Conservation (phyloP, 2,329 filamentous ascomycete species). For the Fusarium illudens region DNA sequence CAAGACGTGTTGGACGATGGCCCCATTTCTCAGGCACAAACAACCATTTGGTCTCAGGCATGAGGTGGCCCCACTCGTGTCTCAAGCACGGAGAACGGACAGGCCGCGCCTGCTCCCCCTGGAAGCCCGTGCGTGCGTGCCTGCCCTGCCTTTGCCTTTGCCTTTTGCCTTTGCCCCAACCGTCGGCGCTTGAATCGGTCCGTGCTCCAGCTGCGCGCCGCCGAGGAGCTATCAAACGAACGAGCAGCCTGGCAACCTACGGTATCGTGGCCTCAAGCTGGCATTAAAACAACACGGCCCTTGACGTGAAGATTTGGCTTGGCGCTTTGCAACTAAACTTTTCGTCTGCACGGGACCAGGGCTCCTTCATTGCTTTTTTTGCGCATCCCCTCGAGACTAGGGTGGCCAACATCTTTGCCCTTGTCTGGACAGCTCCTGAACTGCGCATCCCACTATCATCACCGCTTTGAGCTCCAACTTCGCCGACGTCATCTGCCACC, state of each 20-base stretch:
- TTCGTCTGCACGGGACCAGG: background rate
- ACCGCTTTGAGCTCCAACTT: constrained; percentile 16
- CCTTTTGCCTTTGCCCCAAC: constrained; percentile 24
- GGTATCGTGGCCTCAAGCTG: constrained; percentile 42
- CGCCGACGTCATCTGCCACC: constrained; percentile 40
- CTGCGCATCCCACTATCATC: constrained; percentile 39
- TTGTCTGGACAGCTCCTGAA: constrained; percentile 19
- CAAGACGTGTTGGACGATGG: constrained; percentile 34
- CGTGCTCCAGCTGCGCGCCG: constrained; percentile 38
- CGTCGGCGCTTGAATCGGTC: constrained; percentile 41
- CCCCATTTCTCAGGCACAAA: constrained; percentile 47
- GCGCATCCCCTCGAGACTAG: background rate
- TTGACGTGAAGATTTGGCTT: constrained; percentile 9
- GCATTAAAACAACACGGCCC: constrained; percentile 27
- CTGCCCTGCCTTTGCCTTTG: constrained; percentile 14
- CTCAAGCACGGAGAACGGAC: constrained; percentile 4
- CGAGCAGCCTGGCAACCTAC: constrained; percentile 18
- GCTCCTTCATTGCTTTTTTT: background rate
- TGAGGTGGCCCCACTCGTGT: constrained; percentile 22
- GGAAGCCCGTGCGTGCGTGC: constrained; percentile 20
- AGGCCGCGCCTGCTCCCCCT: constrained; percentile 16
- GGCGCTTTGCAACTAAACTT: background rate
- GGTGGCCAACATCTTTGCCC: background rate
- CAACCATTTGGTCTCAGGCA: constrained; percentile 27
- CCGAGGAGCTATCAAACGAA: constrained; percentile 34